Evolutionary conservation across 2,329 filamentous ascomycete species (phyloP), one percentile per base, ranked within the genome.

Genomic region (Phialophora macrospora): DNA sequence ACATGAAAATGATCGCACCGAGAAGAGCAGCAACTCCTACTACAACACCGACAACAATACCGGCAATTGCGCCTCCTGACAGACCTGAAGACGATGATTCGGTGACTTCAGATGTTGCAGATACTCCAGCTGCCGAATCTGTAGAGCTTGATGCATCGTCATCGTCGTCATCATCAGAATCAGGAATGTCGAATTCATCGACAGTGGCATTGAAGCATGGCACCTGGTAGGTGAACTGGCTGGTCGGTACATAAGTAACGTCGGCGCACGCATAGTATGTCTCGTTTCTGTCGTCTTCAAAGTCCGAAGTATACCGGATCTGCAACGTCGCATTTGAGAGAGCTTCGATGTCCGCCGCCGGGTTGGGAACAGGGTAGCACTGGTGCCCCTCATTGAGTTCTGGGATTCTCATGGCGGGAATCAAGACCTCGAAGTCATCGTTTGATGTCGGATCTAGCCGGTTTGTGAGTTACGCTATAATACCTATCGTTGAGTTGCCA

Each of bases 251-350:
- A 61, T 81, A 81, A 5, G 75, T 79, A n/a, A 82, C 75, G 62
- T 83, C 80, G 0, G 80, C 76, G 66, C 80, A 83, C 7, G 80
- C 80, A 67, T 81, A 83, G 72, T 79, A 82, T 0, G 78, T 80
- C 64, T 80, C 73, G 30, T 79, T 77, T 30, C 75, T 76, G 48
- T 79, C 77, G 4, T 74, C 76, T 38, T 79, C 79, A 38, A 76
- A 79, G 22, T 79, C 78, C 0, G 78, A 76, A 56, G 75, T 76
- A 68, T 82, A 82, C 54, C 77, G 77, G 38, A 82, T 73, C 65
- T 82, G 80, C 55, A 82, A 77, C 1, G 81, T 83, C 2, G 80
- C 80, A 65, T 82, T 82, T 12, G 73, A 72, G 8, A 79, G 80
- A 1, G 75, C 74, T 1, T 73, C 69, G 5, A 78, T 38, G 41